Evolutionary conservation across 768 basidiomycete species (phyloP).

Genomic region (Trametes cinnabarina): DNA sequence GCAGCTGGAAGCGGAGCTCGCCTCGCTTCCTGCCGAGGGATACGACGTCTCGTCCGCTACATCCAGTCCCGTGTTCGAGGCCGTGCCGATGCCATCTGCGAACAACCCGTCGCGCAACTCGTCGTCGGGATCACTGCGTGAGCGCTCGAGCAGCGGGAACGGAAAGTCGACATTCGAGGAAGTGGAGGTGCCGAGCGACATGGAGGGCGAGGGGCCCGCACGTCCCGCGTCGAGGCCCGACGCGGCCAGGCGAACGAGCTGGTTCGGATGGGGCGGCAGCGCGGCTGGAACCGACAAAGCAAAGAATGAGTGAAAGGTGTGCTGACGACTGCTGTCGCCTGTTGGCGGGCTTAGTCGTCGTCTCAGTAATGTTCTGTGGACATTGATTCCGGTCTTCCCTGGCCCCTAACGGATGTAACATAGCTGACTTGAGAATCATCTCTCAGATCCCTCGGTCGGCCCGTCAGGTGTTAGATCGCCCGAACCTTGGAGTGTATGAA

Average conservation of each 20-base stretch:
- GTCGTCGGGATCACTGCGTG: conserved; percentile 44
- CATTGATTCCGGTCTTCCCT: not conserved
- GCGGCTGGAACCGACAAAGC: conserved; percentile 48
- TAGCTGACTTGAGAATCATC: not conserved
- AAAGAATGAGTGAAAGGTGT: conserved; percentile 41
- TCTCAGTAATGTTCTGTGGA: not conserved
- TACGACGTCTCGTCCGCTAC: conserved; percentile 26
- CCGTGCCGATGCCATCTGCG: conserved; percentile 34
- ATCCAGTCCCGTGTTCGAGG: conserved; percentile 23
- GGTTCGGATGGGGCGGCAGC: conserved; percentile 51
- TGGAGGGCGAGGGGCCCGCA: conserved; percentile 49
- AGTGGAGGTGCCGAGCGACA: conserved; percentile 67
- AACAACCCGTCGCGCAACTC: conserved; percentile 27
- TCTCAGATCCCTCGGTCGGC: too few relatives aligned
- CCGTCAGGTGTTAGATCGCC: too few relatives aligned
- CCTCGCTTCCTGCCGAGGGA: conserved; percentile 37
- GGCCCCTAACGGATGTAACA: not conserved
- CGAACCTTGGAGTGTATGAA: too few relatives aligned
- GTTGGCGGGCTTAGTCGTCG: not conserved
- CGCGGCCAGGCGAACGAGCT: conserved; percentile 39
- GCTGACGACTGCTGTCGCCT: not conserved
- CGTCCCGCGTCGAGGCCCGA: conserved; percentile 21
- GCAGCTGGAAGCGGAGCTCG: conserved; percentile 59
- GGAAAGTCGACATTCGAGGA: conserved; percentile 52
- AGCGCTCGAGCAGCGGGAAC: conserved; percentile 44